Evolutionary conservation across 106 monocot species (phyloP).

Genomic region (Platanthera guangdongensis): DNA sequence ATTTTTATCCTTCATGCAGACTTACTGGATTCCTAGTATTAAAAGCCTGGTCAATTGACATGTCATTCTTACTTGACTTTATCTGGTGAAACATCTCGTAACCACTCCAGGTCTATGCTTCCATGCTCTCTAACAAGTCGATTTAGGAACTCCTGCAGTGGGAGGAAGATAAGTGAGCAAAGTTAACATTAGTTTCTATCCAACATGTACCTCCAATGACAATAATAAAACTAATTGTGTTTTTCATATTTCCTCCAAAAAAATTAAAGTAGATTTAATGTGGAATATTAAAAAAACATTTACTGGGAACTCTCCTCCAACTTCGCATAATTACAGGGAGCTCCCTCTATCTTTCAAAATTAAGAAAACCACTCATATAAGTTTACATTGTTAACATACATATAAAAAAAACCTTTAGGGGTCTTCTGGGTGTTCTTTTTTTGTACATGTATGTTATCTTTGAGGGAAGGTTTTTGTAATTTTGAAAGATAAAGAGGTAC

Average conservation of each 20-base stretch:
- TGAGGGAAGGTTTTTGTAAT: no score
- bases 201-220: neutral
- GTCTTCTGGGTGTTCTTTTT: no score
- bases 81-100: conserved; percentile 24
- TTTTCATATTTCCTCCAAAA: neutral
- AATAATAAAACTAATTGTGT: neutral
- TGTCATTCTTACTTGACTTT: conserved; percentile 23
- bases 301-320: no score
- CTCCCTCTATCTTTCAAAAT: neutral
- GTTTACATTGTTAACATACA: no score
- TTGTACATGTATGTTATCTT: no score
- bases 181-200: neutral
- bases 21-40: neutral
- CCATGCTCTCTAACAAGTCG: conserved; percentile 26
- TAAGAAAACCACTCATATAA: neutral
- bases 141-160: conserved; percentile 23
- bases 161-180: neutral
- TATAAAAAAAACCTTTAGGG: neutral
- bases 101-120: conserved; percentile 29
- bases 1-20: neutral
- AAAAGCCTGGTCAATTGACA: neutral
- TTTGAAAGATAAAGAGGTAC: no score
- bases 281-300: no score
- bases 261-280: neutral
- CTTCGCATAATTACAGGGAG: no score